A percentile compares a stretch with the other conserved stretches of the same genome.
These are phyloP conservation scores for Nicotiana knightiana DNA, from an alignment of 257 asterid species.

Conservation along the genomic window DNA sequence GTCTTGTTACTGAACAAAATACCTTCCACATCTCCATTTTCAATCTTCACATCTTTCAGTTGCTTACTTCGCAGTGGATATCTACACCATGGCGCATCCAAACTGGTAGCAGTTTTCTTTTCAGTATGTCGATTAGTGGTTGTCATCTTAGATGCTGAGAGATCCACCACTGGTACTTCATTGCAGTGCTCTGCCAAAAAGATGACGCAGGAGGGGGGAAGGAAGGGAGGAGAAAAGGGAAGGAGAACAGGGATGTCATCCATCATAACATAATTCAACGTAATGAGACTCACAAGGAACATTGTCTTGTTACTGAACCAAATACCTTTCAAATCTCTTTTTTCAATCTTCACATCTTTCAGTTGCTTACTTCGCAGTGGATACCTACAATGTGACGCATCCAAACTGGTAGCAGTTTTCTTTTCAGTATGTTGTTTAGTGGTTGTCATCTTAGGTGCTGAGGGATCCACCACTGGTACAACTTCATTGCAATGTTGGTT, in stretches of 20 bases:
- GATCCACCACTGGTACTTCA: background rate
- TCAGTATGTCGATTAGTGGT: background rate
- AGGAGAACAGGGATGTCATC: background rate
- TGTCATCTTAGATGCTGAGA: background rate
- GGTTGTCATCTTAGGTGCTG: background rate
- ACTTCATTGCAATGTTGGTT: background rate
- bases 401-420: background rate
- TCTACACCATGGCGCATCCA: background rate
- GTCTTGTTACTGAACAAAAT: background rate
- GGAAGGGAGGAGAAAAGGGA: background rate
- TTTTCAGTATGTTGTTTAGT: background rate
- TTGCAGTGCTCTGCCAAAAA: background rate
- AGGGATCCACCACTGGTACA: background rate
- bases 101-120: background rate
- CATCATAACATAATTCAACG: background rate
- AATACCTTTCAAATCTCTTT: background rate
- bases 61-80: conserved; percentile 1
- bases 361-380: background rate
- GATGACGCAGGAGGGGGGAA: background rate
- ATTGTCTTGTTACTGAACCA: background rate
- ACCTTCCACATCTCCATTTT: background rate
- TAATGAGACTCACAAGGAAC: background rate
- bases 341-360: background rate
- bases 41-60: background rate
- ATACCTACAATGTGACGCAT: background rate